A percentile compares a stretch with the other conserved stretches of the same genome.
phyloP scores from a whole-genome alignment of 2,329 filamentous ascomycete species.

The Colletotrichum ledebouriae region DNA sequence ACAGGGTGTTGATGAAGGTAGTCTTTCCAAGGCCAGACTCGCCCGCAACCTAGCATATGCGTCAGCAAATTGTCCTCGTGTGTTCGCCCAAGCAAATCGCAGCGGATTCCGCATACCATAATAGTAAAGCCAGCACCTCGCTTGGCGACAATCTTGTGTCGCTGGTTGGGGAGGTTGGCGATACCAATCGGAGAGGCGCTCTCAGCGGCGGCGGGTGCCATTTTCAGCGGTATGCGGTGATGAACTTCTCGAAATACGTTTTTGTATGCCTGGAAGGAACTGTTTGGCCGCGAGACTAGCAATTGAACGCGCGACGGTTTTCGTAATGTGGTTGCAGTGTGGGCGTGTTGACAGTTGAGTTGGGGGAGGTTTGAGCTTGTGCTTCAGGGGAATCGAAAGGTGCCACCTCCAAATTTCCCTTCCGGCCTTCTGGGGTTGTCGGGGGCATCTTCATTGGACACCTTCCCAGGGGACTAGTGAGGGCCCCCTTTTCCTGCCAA shows the following conservation, averaged over 20 bases:
- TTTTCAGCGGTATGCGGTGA: conserved; percentile 54
- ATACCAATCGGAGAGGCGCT: conserved; percentile 79
- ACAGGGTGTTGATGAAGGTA: conserved; percentile 99
- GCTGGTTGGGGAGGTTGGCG: conserved; percentile 80
- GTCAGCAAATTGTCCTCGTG: neutral
- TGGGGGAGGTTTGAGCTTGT: conserved; percentile 44
- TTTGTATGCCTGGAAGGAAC: conserved; percentile 24
- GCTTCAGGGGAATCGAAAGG: conserved; percentile 46
- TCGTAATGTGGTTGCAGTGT: conserved; percentile 42
- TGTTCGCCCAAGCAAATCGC: neutral
- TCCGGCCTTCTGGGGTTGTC: conserved; percentile 39
- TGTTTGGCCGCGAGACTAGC: conserved; percentile 33
- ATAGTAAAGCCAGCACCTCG: conserved; percentile 99
- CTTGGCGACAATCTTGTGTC: conserved; percentile 81
- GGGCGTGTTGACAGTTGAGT: conserved; percentile 42
- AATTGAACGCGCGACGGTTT: conserved; percentile 41
- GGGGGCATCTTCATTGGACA: conserved; percentile 39
- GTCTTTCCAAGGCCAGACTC: conserved; percentile 99
- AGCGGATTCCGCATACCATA: conserved; percentile 77
- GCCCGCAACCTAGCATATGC: conserved; percentile 82
- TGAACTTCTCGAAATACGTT: conserved; percentile 42
- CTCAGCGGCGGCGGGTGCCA: conserved; percentile 70
- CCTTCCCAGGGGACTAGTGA: conserved; percentile 42
- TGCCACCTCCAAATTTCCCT: conserved; percentile 45
- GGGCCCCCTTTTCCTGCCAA: conserved; percentile 43